Conservation (phyloP, 441 rosid species). For the Erodium trifolium region DNA sequence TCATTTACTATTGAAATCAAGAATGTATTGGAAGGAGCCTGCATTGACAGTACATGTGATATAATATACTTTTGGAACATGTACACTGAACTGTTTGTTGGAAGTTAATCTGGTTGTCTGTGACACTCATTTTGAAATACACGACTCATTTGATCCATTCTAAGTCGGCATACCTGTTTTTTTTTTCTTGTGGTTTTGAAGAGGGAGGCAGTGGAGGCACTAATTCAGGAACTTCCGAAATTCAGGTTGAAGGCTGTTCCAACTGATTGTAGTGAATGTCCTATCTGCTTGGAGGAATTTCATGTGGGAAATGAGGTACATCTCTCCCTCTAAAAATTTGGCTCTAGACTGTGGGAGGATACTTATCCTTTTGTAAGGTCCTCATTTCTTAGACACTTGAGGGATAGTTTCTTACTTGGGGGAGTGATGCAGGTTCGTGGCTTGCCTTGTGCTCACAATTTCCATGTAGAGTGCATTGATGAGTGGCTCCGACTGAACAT, state of each 20-base stretch:
- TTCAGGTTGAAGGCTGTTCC: constrained; percentile 95
- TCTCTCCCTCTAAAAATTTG: neutral
- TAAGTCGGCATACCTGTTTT: no score
- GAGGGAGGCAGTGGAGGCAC: constrained; percentile 99
- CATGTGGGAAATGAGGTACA: constrained; percentile 79
- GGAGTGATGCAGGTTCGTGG: constrained; percentile 77
- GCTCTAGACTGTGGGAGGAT: neutral
- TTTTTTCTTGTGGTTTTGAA: constrained; percentile 19
- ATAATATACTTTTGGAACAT: neutral
- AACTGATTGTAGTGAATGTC: constrained; percentile 90
- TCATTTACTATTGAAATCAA: neutral
- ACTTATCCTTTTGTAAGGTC: no score
- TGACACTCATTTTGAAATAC: constrained; percentile 10
- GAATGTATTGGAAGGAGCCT: neutral
- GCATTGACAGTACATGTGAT: neutral
- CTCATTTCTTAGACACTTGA: neutral
- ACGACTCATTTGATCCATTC: neutral
- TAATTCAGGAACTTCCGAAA: constrained; percentile 96
- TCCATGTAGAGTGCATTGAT: constrained; percentile 48
- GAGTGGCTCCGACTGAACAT: constrained; percentile 70
- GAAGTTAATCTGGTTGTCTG: neutral
- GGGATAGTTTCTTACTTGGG: constrained; percentile 17
- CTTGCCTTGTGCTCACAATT: constrained; percentile 98
- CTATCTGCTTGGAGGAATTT: constrained; percentile 95
- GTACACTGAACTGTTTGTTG: neutral